Evolutionary conservation across 805 yeast genomes (phyloP), one percentile per base, ranked within the genome.

Genomic region (Candida multigemmis): DNA sequence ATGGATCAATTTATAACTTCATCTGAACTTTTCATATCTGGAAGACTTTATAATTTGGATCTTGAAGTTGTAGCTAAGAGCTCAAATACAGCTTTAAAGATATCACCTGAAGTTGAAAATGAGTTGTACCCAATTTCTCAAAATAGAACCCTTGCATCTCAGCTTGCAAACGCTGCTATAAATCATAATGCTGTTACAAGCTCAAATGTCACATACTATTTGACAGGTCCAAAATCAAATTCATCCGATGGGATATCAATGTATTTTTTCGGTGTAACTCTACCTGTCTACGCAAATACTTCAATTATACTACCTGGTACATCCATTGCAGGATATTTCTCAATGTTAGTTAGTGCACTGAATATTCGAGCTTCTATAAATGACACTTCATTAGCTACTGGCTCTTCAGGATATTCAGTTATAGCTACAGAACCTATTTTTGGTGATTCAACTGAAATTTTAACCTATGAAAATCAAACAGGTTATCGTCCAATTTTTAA

Each of bases 261-360:
- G 2, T 77, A 68, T 40, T 67, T 74, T 37, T 58, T 83, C 66
- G 83, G 94, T 1, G 56, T 86, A 53, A 80, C 95, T 0, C 39
- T 84, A 4, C 91, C 95, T 0, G 68, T 86, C 3, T 77, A 65
- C 40, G 70, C 84, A 11, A 78, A 80, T 38, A 65, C 77, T n/a
- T 77, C 93, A 2, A 77, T 82, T 13, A 53, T 77, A 13, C 17
- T 53, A 5, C 53, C 64, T n/a, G 57, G 64, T 10, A 74, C 79
- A 4, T 63, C 68, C 13, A 57, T 82, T 5, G 67, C 76, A 2
- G 95, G 95, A 0, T 86, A 74, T 48, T 40, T 85, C 21, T 69
- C 91, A 0, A 70, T 82, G 7, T 28, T 62, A 7, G 53, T 60
- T n/a, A 47, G 36, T 29, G 63, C 65, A 2, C 34, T 37, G 11